phyloP scores from a whole-genome alignment of 2,329 filamentous ascomycete species.

The Exophiala phaeomuriformis region DNA sequence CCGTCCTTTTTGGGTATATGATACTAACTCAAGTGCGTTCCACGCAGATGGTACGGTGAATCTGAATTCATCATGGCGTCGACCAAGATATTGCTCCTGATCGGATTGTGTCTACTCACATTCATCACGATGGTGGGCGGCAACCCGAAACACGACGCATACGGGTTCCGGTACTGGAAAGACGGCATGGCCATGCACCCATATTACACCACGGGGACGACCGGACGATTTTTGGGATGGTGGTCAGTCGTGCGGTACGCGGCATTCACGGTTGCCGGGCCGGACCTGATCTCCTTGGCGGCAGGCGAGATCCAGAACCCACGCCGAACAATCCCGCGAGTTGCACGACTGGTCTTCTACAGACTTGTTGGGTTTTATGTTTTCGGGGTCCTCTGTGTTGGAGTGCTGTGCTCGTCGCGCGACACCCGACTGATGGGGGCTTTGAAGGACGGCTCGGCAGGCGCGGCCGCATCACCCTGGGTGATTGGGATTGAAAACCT shows the following conservation, averaged over 20 bases:
- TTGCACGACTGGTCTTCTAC: conserved; percentile 69
- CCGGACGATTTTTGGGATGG: conserved; percentile 66
- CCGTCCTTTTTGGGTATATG: no score
- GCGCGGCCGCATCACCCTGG: conserved; percentile 62
- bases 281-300: conserved; percentile 54
- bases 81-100: conserved; percentile 61
- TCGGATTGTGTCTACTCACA: conserved; percentile 64
- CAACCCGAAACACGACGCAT: conserved; percentile 61
- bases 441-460: conserved; percentile 49
- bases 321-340: conserved; percentile 60
- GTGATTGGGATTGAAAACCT: conserved; percentile 65
- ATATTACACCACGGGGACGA: conserved; percentile 54
- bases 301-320: conserved; percentile 65
- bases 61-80: conserved; percentile 65
- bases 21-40: not conserved
- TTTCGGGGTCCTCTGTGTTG: conserved; percentile 62
- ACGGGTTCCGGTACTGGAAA: conserved; percentile 62
- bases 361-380: conserved; percentile 69
- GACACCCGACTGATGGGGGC: conserved; percentile 54
- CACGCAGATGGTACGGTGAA: conserved; percentile 56
- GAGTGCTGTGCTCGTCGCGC: conserved; percentile 60
- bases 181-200: conserved; percentile 60
- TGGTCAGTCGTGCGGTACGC: conserved; percentile 63
- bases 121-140: conserved; percentile 76
- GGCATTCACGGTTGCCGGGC: conserved; percentile 56